phyloP scores from a whole-genome alignment of 164 flowering plant genomes.

The Pachysandra terminalis region DNA sequence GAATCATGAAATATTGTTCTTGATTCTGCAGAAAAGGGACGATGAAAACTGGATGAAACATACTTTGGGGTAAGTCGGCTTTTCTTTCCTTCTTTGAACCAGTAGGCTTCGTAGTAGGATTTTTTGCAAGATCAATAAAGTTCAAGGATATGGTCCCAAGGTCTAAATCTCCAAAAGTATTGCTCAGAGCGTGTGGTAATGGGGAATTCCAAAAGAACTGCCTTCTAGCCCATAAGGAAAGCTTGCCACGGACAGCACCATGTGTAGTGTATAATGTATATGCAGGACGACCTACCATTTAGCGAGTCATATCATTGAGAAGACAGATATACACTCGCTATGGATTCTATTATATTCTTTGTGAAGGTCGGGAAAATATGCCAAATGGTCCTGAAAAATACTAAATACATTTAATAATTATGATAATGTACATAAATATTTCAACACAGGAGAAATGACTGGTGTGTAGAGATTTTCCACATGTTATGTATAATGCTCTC shows the following conservation, averaged over 20 bases:
- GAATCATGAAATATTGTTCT: background rate
- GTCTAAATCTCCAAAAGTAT: background rate
- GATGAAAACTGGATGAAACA: slow-evolving; percentile 98
- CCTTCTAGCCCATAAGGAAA: background rate
- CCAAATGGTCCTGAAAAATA: background rate
- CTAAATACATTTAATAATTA: background rate
- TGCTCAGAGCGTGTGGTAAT: background rate
- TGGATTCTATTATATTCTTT: background rate
- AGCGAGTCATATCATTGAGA: background rate
- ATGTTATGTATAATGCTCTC: background rate
- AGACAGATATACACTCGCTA: no score
- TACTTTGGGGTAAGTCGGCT: slow-evolving; percentile 69
- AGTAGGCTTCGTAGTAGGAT: background rate
- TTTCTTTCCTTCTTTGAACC: slow-evolving; percentile 3
- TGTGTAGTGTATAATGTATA: background rate
- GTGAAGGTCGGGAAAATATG: background rate
- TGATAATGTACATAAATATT: background rate
- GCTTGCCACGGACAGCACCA: background rate
- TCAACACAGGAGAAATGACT: background rate
- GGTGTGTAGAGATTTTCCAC: background rate
- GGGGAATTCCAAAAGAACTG: background rate
- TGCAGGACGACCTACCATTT: background rate
- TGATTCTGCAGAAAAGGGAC: slow-evolving; percentile 77
- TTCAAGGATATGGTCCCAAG: background rate
- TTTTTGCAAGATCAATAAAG: background rate